These are phyloP conservation scores for Lepiota brunneoincarnata DNA, from an alignment of 768 basidiomycete genomes.

Conservation along the genomic window DNA sequence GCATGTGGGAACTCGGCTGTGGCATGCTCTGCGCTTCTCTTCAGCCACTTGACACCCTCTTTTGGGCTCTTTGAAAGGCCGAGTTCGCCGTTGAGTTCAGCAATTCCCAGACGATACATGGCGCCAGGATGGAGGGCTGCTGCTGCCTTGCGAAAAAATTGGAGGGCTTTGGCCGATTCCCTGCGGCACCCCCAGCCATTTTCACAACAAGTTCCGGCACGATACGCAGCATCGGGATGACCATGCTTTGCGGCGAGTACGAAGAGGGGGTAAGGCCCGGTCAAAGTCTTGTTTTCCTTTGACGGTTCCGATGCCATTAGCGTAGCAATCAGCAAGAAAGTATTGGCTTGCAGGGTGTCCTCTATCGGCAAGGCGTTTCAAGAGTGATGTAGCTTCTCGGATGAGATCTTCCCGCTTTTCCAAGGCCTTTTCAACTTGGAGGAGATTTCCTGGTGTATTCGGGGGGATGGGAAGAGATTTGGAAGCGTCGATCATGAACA, in stretches of 20 bases:
- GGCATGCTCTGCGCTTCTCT: constrained; percentile 91
- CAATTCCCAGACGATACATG: constrained; percentile 95
- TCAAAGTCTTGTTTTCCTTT: constrained; percentile 95
- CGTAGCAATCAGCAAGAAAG: constrained; percentile 97
- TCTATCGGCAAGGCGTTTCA: constrained; percentile 90
- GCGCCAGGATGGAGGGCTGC: constrained; percentile 91
- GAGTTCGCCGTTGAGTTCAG: constrained; percentile 94
- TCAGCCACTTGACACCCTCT: constrained; percentile 99
- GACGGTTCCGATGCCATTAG: constrained; percentile 94
- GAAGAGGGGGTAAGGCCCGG: constrained; percentile 93
- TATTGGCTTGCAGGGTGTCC: constrained; percentile 95
- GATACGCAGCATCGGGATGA: constrained; percentile 92
- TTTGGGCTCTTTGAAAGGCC: constrained; percentile 82
- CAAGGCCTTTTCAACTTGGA: constrained; percentile 76
- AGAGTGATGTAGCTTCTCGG: constrained; percentile 80
- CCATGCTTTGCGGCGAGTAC: constrained; percentile 96
- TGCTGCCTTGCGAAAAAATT: constrained; percentile 92
- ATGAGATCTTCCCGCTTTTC: constrained; percentile 87
- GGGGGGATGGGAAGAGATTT: constrained; percentile 82
- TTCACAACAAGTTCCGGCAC: constrained; percentile 97
- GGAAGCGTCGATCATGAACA: constrained; percentile 98
- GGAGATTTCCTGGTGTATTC: constrained; percentile 66
- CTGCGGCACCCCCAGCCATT: constrained; percentile 98
- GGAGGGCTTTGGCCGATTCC: constrained; percentile 87
- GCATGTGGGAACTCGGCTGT: constrained; percentile 97